These are phyloP conservation scores for Aspergillus olivimuriae DNA, from an alignment of 495 filamentous ascomycete species.

Conservation along the genomic window DNA sequence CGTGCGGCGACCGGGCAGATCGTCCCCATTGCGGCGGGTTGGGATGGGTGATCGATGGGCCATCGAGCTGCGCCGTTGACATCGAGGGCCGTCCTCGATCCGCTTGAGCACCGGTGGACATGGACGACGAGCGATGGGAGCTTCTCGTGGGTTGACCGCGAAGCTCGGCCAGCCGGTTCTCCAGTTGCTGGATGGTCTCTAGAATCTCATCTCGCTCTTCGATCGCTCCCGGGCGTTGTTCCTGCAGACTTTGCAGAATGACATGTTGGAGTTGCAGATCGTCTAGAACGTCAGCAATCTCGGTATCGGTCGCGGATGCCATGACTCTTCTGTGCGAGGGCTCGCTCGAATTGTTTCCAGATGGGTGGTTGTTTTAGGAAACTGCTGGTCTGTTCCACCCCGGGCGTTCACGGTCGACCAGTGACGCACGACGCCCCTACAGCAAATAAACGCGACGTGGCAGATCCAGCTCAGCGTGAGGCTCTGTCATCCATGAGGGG, in stretches of 20 bases:
- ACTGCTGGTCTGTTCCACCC: no score
- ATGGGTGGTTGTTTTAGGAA: no score
- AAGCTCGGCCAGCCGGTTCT: constrained; percentile 16
- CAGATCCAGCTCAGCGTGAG: no score
- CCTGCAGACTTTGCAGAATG: constrained; percentile 33
- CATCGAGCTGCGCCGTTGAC: constrained; percentile 13
- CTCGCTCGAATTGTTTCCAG: no score
- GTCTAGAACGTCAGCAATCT: constrained; percentile 25
- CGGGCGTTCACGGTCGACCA: no score
- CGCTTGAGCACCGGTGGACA: neutral
- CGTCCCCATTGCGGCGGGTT: constrained; percentile 1
- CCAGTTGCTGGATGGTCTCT: constrained; percentile 13
- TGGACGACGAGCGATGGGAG: neutral
- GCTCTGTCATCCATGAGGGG: no score
- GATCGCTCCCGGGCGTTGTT: constrained; percentile 19
- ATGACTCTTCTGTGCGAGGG: no score
- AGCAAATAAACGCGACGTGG: no score
- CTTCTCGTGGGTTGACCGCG: constrained; percentile 6
- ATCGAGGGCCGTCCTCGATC: no score
- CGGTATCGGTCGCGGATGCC: constrained; percentile 10
- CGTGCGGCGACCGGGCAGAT: constrained; percentile 4
- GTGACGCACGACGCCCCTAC: no score
- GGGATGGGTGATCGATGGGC: constrained; percentile 1
- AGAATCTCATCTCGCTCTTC: constrained; percentile 19
- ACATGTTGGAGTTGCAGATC: constrained; percentile 34